phyloP scores from a whole-genome alignment of 2,329 filamentous ascomycete genomes.

The Neofusicoccum sp. region DNA sequence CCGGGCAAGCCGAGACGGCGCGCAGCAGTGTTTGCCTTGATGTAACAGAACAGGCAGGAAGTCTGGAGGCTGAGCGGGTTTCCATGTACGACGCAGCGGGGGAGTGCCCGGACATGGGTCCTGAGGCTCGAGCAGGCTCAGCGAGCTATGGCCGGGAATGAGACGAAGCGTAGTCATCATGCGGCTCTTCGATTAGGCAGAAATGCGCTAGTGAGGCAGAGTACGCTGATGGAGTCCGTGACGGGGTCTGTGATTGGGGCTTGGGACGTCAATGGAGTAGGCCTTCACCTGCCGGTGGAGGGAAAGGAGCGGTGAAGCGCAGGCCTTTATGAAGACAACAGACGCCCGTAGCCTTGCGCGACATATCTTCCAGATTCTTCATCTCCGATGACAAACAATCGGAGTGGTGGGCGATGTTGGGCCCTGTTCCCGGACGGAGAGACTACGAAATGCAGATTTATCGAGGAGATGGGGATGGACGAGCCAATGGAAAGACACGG shows the following conservation, averaged over 20 bases:
- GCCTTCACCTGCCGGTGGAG: neutral
- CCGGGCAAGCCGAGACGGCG: neutral
- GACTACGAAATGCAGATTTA: too few relatives aligned
- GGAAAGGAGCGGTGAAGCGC: neutral
- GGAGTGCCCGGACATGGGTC: too few relatives aligned
- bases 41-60: neutral
- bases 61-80: neutral
- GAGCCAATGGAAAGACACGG: neutral
- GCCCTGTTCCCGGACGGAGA: too few relatives aligned
- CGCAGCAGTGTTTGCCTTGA: conserved; percentile 4
- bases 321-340: neutral
- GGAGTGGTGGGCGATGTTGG: neutral
- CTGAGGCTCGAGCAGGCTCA: neutral
- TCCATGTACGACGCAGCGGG: neutral
- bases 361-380: neutral
- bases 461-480: neutral
- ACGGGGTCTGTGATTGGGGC: neutral
- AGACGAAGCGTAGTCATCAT: neutral
- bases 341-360: neutral
- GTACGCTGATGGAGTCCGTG: neutral
- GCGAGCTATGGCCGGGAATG: neutral
- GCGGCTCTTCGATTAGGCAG: conserved; percentile 8
- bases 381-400: neutral
- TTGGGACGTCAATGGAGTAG: neutral
- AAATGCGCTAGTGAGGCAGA: conserved; percentile 9